A percentile compares a stretch with the other conserved stretches of the same genome.
These are phyloP conservation scores for Xylaria sp. DNA, from an alignment of 2,329 filamentous ascomycete species.

Conservation along the genomic window DNA sequence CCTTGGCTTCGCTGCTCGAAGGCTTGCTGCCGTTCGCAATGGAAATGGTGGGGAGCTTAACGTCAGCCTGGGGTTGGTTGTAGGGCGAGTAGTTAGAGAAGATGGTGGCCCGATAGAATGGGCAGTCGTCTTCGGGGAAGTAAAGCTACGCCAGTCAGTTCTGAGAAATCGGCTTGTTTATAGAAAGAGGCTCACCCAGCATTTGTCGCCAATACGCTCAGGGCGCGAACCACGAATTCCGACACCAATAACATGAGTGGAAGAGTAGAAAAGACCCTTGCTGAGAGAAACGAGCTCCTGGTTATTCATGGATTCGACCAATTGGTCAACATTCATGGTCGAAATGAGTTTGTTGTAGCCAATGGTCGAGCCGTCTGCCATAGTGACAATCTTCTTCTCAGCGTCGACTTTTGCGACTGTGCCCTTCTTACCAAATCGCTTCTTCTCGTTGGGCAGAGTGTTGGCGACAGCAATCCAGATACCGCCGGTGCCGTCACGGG, in stretches of 20 bases:
- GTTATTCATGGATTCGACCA: constrained; percentile 89
- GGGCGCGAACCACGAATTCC: constrained; percentile 92
- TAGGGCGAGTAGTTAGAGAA: constrained; percentile 99
- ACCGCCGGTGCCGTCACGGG: constrained; percentile 92
- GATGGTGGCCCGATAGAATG: constrained; percentile 99
- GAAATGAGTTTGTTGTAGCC: constrained; percentile 92
- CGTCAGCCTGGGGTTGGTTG: constrained; percentile 88
- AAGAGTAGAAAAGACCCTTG: constrained; percentile 96
- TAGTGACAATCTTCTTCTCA: constrained; percentile 81
- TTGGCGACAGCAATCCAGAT: constrained; percentile 99
- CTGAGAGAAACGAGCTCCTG: constrained; percentile 82
- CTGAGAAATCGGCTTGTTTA: background rate
- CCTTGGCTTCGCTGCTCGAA: constrained; percentile 75
- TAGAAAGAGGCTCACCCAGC: constrained; percentile 74
- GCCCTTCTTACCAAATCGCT: constrained; percentile 85
- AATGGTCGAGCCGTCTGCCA: constrained; percentile 87
- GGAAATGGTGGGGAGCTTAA: constrained; percentile 87
- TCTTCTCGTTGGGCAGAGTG: constrained; percentile 92
- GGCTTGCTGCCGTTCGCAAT: constrained; percentile 88
- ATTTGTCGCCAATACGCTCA: constrained; percentile 98
- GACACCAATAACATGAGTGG: constrained; percentile 96
- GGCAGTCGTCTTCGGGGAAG: constrained; percentile 98
- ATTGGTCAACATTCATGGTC: constrained; percentile 94
- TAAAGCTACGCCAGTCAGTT: constrained; percentile 71
- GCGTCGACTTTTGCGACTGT: constrained; percentile 89